Evolutionary conservation across 345 rosid genomes (phyloP).

Genomic region (Dipteronia sinensis): DNA sequence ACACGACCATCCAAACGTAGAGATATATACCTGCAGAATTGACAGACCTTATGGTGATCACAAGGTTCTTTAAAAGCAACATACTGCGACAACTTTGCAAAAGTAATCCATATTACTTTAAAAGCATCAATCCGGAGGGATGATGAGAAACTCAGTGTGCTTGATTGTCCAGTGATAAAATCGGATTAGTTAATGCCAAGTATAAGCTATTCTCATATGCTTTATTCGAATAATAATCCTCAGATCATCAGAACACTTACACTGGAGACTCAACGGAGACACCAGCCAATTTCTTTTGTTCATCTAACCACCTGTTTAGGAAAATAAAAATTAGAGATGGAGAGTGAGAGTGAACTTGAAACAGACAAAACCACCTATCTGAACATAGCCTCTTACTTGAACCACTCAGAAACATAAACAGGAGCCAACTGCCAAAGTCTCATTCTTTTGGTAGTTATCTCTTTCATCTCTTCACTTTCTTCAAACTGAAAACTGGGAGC

Average conservation of each 20-base stretch:
- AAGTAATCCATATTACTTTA: not conserved
- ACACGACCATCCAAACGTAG: conserved; percentile 92
- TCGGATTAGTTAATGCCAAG: not conserved
- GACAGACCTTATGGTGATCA: not conserved
- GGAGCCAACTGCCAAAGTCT: conserved; percentile 87
- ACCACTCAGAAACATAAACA: conserved; percentile 66
- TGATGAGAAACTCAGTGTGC: not conserved
- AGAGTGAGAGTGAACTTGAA: not conserved
- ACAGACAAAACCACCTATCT: conserved; percentile 1
- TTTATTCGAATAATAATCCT: not conserved
- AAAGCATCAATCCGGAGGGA: not conserved
- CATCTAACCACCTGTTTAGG: conserved; percentile 72
- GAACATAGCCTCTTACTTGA: conserved; percentile 53
- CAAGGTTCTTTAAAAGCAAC: not conserved
- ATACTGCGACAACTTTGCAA: not conserved
- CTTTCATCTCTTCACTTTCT: conserved; percentile 61
- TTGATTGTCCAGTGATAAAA: not conserved
- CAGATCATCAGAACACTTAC: conserved; percentile 42
- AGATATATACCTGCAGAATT: conserved; percentile 68
- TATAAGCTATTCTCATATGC: not conserved
- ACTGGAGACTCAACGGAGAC: conserved; percentile 86
- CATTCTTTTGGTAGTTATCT: conserved; percentile 55
- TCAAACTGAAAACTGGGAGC: conserved; percentile 64
- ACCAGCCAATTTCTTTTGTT: conserved; percentile 83
- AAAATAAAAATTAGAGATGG: conserved; percentile 7